Evolutionary conservation across 768 basidiomycete genomes (phyloP).

Genomic region (Tubosaeta sp.): DNA sequence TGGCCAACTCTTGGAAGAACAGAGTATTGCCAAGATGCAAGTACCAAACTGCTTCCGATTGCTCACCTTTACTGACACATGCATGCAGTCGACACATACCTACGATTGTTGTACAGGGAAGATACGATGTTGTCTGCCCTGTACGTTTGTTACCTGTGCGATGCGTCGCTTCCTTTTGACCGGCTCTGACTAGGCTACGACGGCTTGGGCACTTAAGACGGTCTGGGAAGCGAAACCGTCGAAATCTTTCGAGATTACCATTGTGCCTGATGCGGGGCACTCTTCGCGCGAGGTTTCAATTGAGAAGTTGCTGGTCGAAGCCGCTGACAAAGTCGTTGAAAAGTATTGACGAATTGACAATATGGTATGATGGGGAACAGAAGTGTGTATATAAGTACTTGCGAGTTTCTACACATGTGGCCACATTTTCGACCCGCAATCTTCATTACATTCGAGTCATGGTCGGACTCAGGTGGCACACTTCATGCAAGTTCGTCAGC

Average conservation of each 20-base stretch:
- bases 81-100: constrained; percentile 80
- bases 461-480: background rate
- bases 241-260: constrained; percentile 39
- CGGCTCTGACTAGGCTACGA: constrained; percentile 54
- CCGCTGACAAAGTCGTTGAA: constrained; percentile 26
- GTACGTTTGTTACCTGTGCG: constrained; percentile 36
- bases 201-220: constrained; percentile 78
- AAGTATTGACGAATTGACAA: constrained; percentile 15
- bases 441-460: background rate
- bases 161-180: constrained; percentile 1
- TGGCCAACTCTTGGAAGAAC: constrained; percentile 78
- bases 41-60: constrained; percentile 11
- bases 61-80: constrained; percentile 4
- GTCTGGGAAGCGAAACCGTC: constrained; percentile 70
- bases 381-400: background rate
- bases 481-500: too few relatives aligned
- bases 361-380: background rate
- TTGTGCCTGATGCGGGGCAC: constrained; percentile 87
- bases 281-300: constrained; percentile 73
- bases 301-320: constrained; percentile 67
- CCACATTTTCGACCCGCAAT: background rate
- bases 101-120: constrained; percentile 73
- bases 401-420: background rate
- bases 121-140: constrained; percentile 89
- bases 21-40: constrained; percentile 86